These are phyloP conservation scores for Oldenlandia corymbosa DNA, from an alignment of 257 asterid species.

Conservation along the genomic window DNA sequence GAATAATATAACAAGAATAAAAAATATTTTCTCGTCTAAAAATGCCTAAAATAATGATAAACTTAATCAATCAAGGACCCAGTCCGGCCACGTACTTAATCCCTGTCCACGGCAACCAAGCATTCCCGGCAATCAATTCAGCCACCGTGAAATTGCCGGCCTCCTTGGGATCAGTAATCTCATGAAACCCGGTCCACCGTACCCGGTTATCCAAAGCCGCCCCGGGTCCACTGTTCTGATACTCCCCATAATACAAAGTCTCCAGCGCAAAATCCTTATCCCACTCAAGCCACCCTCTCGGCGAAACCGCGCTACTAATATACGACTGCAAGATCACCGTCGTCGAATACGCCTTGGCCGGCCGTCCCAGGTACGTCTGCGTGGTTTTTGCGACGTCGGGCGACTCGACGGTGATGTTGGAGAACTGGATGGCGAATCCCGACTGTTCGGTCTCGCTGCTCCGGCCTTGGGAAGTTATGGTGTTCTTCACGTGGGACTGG, in stretches of 20 bases:
- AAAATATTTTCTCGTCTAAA: too few species aligned
- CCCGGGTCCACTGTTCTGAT: constrained; percentile 46
- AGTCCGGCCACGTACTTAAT: constrained; percentile 41
- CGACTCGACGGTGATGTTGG: constrained; percentile 34
- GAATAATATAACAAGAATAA: too few species aligned
- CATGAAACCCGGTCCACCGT: constrained; percentile 50
- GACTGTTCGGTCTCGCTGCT: constrained; percentile 25
- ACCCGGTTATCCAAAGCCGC: constrained; percentile 36
- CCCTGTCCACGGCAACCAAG: constrained; percentile 61
- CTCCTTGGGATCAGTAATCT: constrained; percentile 29
- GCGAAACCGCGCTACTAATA: constrained; percentile 36
- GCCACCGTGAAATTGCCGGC: constrained; percentile 42
- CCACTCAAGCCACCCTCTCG: constrained; percentile 65
- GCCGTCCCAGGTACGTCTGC: constrained; percentile 46
- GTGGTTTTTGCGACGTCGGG: constrained; percentile 34
- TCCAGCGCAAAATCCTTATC: constrained; percentile 34
- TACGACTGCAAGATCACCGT: constrained; percentile 51
- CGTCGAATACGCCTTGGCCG: constrained; percentile 46
- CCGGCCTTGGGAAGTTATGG: constrained; percentile 60
- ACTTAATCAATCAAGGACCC: neutral
- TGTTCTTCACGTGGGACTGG: constrained; percentile 47
- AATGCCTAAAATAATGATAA: too few species aligned
- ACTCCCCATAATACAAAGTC: constrained; percentile 47
- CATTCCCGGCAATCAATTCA: constrained; percentile 41
- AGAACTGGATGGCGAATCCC: constrained; percentile 51